phyloP scores from a whole-genome alignment of 345 rosid genomes.

The Ricinus communis region DNA sequence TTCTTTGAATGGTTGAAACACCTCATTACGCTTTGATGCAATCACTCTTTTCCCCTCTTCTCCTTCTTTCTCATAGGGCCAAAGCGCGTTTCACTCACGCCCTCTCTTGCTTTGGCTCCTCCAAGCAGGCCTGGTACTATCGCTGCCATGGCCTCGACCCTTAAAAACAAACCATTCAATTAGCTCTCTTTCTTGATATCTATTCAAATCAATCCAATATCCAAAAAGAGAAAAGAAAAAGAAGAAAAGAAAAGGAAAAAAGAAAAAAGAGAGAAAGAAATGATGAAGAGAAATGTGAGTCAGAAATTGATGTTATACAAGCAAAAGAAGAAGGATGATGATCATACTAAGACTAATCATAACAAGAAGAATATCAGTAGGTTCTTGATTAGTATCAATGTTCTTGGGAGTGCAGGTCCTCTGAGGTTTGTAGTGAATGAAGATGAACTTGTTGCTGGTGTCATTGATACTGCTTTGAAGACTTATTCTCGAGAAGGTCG shows the following conservation, averaged over 20 bases:
- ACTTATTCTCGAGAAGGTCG: slow-evolving; percentile 20
- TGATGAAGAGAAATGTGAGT: slow-evolving; percentile 10
- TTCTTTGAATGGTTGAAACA: slow-evolving; percentile 26
- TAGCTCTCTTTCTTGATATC: background rate
- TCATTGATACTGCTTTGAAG: slow-evolving; percentile 18
- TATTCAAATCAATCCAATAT: background rate
- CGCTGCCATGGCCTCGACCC: slow-evolving; percentile 5
- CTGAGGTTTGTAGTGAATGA: slow-evolving; percentile 19
- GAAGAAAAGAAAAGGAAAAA: background rate
- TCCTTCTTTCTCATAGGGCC: slow-evolving; percentile 5
- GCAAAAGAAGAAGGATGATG: slow-evolving; percentile 3
- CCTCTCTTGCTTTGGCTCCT: slow-evolving; percentile 2
- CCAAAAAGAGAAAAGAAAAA: background rate
- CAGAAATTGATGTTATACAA: background rate
- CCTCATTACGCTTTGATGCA: background rate
- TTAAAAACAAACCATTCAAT: background rate
- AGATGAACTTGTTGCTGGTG: slow-evolving; percentile 15
- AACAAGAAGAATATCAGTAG: slow-evolving; percentile 1
- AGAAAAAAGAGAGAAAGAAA: background rate
- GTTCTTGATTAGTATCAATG: slow-evolving; percentile 16
- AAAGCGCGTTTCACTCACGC: background rate
- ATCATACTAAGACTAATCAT: background rate
- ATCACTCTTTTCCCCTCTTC: background rate
- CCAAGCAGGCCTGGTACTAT: slow-evolving; percentile 4
- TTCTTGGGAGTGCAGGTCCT: slow-evolving; percentile 26